Base-by-base conservation (phyloP, 208 protist species). In the Herpetomonas samuelpessoai region DNA sequence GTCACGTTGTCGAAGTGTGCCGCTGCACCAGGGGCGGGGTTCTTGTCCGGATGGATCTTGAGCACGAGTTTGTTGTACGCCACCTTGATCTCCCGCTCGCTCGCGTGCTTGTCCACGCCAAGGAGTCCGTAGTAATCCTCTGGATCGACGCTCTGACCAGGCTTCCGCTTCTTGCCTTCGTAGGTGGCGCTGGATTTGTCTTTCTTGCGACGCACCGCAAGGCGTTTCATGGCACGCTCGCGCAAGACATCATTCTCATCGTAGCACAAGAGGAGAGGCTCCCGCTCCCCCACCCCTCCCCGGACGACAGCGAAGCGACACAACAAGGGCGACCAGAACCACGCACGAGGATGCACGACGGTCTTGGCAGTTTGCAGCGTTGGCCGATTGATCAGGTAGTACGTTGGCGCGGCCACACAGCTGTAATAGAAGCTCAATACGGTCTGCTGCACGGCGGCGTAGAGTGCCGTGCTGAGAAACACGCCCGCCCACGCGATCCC, bases 1-100 rank as follows among this genome's bases (percentile, higher is more conserved):
- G 86, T 95, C 16, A 99, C 83, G 16, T 69, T 47, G 29, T 97
- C 83, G 59, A 97, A 97, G 53, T 96, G 76, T 46, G 81, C 64
- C n/a, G 80, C 83, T 2, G 92, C 92, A 10, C 85, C 62, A n/a
- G 80, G 83, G 53, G 64, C 81, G 1, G 86, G 79, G 68, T 95
- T 91, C 47, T 80, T 83, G 56, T 97, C 93, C 2, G 93, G 93
- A 58, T 97, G 93, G 16, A 94, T 19, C 56, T 96, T 77, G n/a
- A 97, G 60, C 14, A 80, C 91, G 6, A 91, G 64, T 46, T 76
- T 70, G 57, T 90, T 95, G 71, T 92, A 97, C 22, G 93, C 93
- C 51, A 68, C 75, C 45, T 94, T 95, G 53, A 97, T 93, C 51
- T 96, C 71, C 31, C 77, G 71, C 57, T 81, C 57, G 9, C 65